Conservation (phyloP, 139 green algal species). For the Ostreobium quekettii region DNA sequence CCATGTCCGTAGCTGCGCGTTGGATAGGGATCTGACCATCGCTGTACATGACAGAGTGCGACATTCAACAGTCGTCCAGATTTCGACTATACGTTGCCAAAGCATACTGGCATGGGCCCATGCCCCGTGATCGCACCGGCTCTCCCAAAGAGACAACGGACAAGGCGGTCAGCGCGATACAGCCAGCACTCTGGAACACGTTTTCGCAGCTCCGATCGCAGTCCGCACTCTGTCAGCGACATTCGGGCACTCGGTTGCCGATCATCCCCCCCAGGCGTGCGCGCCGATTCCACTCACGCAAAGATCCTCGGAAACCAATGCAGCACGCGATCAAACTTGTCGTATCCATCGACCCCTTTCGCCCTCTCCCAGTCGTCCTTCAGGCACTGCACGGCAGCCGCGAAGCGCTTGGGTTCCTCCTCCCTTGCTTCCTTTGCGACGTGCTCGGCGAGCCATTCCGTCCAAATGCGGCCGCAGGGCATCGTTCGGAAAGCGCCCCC, state of each 20-base stretch:
- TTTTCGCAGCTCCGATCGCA: not conserved
- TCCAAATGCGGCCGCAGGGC: too few relatives aligned
- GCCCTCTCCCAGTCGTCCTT: not conserved
- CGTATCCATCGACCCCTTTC: not conserved
- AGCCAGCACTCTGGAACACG: not conserved
- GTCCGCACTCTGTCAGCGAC: not conserved
- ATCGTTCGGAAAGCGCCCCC: too few relatives aligned
- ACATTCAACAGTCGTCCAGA: too few relatives aligned
- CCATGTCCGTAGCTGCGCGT: too few relatives aligned
- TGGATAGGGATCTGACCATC: too few relatives aligned
- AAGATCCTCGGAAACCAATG: not conserved
- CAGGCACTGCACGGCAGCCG: not conserved
- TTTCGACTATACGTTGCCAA: too few relatives aligned
- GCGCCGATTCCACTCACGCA: not conserved
- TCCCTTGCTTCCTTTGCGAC: not conserved
- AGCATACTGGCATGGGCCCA: too few relatives aligned
- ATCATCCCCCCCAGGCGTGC: not conserved
- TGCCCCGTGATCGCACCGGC: too few relatives aligned
- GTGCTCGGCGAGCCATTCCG: constrained; percentile 9
- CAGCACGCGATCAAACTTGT: not conserved
- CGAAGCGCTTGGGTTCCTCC: not conserved
- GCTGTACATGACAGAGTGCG: too few relatives aligned
- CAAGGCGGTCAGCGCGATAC: not conserved
- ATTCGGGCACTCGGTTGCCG: not conserved
- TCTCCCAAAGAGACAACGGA: too few relatives aligned